Base-by-base conservation (phyloP, 106 monocot species). In the Amphibolis antarctica region DNA sequence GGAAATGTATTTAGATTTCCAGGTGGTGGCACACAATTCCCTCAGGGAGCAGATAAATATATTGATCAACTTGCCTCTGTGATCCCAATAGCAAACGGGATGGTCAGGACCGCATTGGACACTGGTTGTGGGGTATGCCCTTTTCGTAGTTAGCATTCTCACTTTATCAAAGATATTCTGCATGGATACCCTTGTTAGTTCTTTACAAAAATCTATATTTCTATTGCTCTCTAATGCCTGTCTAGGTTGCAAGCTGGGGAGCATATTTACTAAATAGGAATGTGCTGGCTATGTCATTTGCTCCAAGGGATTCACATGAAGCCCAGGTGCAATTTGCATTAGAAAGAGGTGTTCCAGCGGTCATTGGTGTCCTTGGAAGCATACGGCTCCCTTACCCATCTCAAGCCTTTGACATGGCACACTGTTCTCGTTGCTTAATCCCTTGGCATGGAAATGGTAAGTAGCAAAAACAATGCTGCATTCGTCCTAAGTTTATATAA, bases 41-140 rank as follows among this genome's bases (percentile, higher is more conserved):
- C 75, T 62, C 75, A 75, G 30, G 75, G 75, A 44, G 75, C 75
- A 45, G 68, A 68, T 69, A 53, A 60, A 53, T 75, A 75, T 69
- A 75, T 75, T 63, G 75, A 75, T 30, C 69, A 75, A 46, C 68
- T 75, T 69, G 75, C 75, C 24, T 75, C 75, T 31, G 75, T 75
- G 63, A 62, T 75, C 29, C 75, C 75, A 22, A 75, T 75, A 15
- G 52, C 61, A 2, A 64, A 75, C 54, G 75, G 75, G 21, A 69
- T 59, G 52, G 75, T 75, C 23, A 65, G 75, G 63, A 75, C 75
- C 23, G 75, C 69, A 45, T 31, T 75, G 21, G 75, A 75, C 21
- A 75, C 75, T 30, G 75, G 75, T 26, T 75, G 75, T 9, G 75
- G 75, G 69, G 75, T 75, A 69, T 46, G 75, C 47, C 55, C 10